Conservation (phyloP, 2,329 filamentous ascomycete species). For the Purpureocillium lavendulum region DNA sequence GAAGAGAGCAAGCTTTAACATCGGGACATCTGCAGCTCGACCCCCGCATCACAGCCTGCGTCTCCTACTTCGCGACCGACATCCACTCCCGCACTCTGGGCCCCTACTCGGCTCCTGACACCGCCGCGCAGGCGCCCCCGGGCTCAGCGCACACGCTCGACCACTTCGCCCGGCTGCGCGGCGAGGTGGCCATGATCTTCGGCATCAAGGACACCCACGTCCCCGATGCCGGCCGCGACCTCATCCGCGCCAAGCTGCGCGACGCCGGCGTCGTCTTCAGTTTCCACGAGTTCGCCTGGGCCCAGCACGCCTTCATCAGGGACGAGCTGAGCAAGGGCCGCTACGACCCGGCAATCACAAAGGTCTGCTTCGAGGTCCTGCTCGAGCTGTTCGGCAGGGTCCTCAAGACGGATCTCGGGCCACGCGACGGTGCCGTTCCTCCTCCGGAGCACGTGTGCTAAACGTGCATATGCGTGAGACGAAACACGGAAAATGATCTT, state of each 20-base stretch:
- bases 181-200: slow-evolving; percentile 85
- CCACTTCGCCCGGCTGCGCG: slow-evolving; percentile 57
- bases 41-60: slow-evolving; percentile 63
- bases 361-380: slow-evolving; percentile 85
- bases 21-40: slow-evolving; percentile 45
- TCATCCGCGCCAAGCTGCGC: slow-evolving; percentile 75
- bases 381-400: slow-evolving; percentile 75
- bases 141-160: slow-evolving; percentile 44
- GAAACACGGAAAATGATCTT: no score
- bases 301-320: slow-evolving; percentile 89
- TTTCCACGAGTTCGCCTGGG: slow-evolving; percentile 88
- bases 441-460: slow-evolving; percentile 68
- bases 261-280: slow-evolving; percentile 66
- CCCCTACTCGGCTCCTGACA: slow-evolving; percentile 40
- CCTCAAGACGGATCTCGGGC: slow-evolving; percentile 71
- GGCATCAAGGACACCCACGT: slow-evolving; percentile 89
- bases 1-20: no score
- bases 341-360: slow-evolving; percentile 80
- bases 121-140: slow-evolving; percentile 25
- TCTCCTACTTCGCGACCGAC: slow-evolving; percentile 90
- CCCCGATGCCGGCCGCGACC: slow-evolving; percentile 69
- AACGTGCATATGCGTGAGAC: not conserved
- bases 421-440: slow-evolving; percentile 49
- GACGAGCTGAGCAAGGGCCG: slow-evolving; percentile 91
- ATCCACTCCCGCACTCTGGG: slow-evolving; percentile 75